Evolutionary conservation across 495 filamentous ascomycete genomes (phyloP), one percentile per base, ranked within the genome.

Genomic region (Penicillium canariense): DNA sequence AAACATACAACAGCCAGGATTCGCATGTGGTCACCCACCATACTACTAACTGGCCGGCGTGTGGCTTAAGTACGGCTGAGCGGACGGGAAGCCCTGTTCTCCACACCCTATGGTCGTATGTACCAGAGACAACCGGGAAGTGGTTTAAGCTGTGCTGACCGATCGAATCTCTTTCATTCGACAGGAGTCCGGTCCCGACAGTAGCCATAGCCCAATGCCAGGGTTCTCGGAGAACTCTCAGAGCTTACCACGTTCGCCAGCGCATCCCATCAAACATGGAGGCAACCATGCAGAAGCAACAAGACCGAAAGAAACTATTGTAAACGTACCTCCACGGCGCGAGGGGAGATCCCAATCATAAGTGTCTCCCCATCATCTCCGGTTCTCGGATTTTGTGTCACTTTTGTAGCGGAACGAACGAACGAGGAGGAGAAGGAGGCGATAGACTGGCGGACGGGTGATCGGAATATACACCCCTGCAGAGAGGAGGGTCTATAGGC

Each of bases 341-440:
- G 80, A 15, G 85, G 80, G 1, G 91, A 94, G 48, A 97, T 92
- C 48, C 83, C 81, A 25, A 97, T 77, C 60, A 73, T 75, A 83
- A 96, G 89, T 34, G 86, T 77, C 34, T 91, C 86, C n/a, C 92
- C 92, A 36, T 90, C 81, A 7, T 91, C 88, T 60, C 67, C 65
- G 47, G 64, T 61, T 56, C 68, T 65, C 54, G 71, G 71, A 28
- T 76, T 76, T 47, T 72, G 71, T 43, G 57, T 38, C 14, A 73
- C 64, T 52, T 68, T 66, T 28, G 70, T 63, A 23, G 65, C 66
- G 5, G 58, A 50, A 6, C 66, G 65, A 38, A 62, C 18, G 23
- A 68, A 39, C 15, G 73, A 69, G 23, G 73, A 59, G 26, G 73
- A 73, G 27, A 76, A 76, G 3, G 42, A 43, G 7, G 65, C 61